Evolutionary conservation across 1,284 basidiomycete genomes (phyloP), one percentile per base, ranked within the genome.

Genomic region (Tylopilus sp.): DNA sequence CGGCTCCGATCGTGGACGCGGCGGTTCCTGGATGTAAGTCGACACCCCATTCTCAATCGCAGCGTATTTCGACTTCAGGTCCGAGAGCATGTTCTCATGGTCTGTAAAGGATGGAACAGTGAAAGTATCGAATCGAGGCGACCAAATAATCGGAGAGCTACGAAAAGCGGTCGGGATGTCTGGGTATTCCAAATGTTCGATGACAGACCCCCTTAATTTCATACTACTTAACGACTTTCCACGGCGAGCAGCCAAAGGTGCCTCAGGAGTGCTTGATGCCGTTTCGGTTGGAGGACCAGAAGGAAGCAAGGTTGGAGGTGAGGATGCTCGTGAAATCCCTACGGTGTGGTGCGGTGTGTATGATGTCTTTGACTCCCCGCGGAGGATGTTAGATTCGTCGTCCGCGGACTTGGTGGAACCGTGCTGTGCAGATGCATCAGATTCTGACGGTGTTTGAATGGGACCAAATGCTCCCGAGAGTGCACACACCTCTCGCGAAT

Each of bases 81-180:
- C 72, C 30, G 63, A 66, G 19, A 84, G 72, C 81, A 86, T 86
- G 31, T 75, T 74, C 44, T 74, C 66, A 25, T 84, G 69, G 30
- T 74, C 71, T 58, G 78, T 69, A 38, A 70, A 64, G 41, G 63
- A 61, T 28, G 61, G 61, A 15, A 15, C 33, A 31, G 41, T 36
- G 13, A 48, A 37, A 33, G 62, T 57, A 34, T 75, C 71, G 46
- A 72, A 71, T 33, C 65, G 60, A 11, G 77, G 71, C n/a, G 70
- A 70, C 57, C 77, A 72, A 33, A 66, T 55, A 15, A 73, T 70
- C 3, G 78, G 73, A n/a, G 79, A 75, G 4, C 82, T 79, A 16
- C 76, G 64, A 64, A 84, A 84, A 12, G 82, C 77, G 18, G 79
- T 79, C 15, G 83, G 83, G 37, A 84, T 79, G 45, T 71, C 72